Evolutionary conservation across 2,329 filamentous ascomycete species (phyloP).

Genomic region (Camptophora hylomeconis): DNA sequence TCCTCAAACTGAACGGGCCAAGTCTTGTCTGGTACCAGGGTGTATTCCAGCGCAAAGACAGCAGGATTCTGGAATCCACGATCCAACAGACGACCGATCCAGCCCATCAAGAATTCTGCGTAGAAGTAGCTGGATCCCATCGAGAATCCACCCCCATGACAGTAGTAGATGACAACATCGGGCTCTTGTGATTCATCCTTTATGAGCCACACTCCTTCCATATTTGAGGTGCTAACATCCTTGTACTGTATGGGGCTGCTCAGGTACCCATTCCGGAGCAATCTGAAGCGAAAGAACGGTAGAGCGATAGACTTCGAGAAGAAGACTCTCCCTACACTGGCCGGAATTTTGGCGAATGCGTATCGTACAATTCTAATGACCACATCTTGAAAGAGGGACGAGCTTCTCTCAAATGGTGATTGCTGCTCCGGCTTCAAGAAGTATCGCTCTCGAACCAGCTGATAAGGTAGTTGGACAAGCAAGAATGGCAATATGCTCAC

Average conservation of each 20-base stretch:
- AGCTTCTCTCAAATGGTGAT: constrained; percentile 50
- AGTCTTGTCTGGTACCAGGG: constrained; percentile 57
- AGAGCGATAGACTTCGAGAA: constrained; percentile 60
- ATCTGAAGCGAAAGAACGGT: constrained; percentile 62
- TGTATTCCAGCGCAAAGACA: constrained; percentile 69
- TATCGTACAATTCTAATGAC: constrained; percentile 66
- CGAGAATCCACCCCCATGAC: constrained; percentile 69
- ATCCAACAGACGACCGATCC: constrained; percentile 51
- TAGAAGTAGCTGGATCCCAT: constrained; percentile 79
- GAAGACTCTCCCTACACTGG: constrained; percentile 60
- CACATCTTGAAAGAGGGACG: constrained; percentile 63
- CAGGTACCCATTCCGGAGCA: constrained; percentile 58
- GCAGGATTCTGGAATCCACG: constrained; percentile 63
- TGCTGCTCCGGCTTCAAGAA: constrained; percentile 32
- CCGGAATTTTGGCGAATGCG: constrained; percentile 59
- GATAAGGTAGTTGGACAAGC: constrained; percentile 46
- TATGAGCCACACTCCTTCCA: constrained; percentile 58
- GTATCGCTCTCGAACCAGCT: constrained; percentile 46
- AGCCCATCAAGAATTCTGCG: constrained; percentile 65
- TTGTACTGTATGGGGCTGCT: constrained; percentile 51
- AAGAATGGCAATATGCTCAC: constrained; percentile 54
- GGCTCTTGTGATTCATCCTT: constrained; percentile 44
- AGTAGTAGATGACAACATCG: constrained; percentile 67
- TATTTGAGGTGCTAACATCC: constrained; percentile 39
- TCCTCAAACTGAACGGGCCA: constrained; percentile 65